Evolutionary conservation across 768 basidiomycete species (phyloP).

Genomic region (Glaciozyma martinii): DNA sequence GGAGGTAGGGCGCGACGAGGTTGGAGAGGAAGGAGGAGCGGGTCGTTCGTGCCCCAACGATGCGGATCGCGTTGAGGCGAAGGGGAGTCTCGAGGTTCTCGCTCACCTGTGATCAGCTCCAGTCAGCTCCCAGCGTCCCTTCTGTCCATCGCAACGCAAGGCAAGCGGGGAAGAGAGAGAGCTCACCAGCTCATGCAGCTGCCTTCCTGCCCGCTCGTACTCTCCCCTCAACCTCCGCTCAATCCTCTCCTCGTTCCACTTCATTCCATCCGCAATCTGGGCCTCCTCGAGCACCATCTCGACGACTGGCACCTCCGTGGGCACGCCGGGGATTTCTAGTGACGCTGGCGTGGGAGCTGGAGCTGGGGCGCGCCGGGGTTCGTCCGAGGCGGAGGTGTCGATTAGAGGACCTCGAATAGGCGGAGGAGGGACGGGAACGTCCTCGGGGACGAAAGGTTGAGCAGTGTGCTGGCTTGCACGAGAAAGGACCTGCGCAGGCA

Average conservation of each 20-base stretch:
- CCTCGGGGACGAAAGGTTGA: slow-evolving; percentile 1
- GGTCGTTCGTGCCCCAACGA: slow-evolving; percentile 67
- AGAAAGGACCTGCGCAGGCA: neutral
- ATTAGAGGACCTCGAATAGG: slow-evolving; percentile 12
- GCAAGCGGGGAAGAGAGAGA: neutral
- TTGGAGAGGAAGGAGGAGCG: slow-evolving; percentile 71
- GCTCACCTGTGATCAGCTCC: slow-evolving; percentile 48
- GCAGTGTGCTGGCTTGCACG: slow-evolving; percentile 9
- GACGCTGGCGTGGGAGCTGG: neutral
- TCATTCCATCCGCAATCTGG: slow-evolving; percentile 48
- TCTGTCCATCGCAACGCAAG: too few species aligned
- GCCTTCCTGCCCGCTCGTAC: slow-evolving; percentile 60
- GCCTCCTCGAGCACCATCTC: neutral
- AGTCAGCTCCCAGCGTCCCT: neutral
- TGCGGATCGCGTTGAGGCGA: slow-evolving; percentile 63
- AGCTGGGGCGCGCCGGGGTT: neutral
- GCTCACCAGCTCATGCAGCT: slow-evolving; percentile 57
- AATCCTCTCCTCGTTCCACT: slow-evolving; percentile 70
- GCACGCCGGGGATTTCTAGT: neutral
- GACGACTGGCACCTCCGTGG: neutral
- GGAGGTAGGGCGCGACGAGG: slow-evolving; percentile 60
- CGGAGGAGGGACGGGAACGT: slow-evolving; percentile 1
- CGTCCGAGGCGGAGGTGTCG: neutral
- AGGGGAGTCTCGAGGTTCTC: slow-evolving; percentile 58
- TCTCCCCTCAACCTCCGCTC: slow-evolving; percentile 61